phyloP scores from a whole-genome alignment of 495 filamentous ascomycete genomes.

The Talaromyces ruber region DNA sequence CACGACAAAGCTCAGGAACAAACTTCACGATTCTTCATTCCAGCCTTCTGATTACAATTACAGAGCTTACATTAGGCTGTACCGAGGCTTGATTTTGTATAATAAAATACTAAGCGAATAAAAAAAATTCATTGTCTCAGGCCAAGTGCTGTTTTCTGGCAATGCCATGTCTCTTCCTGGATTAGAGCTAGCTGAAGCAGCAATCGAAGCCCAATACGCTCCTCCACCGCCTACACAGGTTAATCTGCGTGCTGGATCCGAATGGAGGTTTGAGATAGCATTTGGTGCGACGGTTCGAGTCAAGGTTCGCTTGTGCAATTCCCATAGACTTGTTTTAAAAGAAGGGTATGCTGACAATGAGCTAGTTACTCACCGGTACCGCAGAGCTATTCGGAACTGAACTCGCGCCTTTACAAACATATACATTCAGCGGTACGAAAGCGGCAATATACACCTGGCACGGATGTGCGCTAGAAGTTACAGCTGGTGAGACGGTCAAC shows the following conservation, averaged over 20 bases:
- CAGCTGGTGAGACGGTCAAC: slow-evolving; percentile 36
- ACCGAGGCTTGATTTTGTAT: background rate
- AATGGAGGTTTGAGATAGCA: slow-evolving; percentile 91
- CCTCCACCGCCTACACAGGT: slow-evolving; percentile 36
- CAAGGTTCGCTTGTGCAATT: slow-evolving; percentile 34
- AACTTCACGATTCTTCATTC: background rate
- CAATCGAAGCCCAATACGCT: slow-evolving; percentile 28
- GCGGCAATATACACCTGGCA: slow-evolving; percentile 86
- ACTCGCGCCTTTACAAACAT: slow-evolving; percentile 69
- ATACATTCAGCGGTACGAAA: slow-evolving; percentile 77
- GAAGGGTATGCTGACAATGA: slow-evolving; percentile 18
- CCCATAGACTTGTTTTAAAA: background rate
- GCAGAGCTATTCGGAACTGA: slow-evolving; percentile 97
- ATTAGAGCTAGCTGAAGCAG: slow-evolving; percentile 35
- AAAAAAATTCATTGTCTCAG: background rate
- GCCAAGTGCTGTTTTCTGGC: slow-evolving; percentile 1
- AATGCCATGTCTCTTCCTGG: slow-evolving; percentile 40
- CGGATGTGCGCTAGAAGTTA: slow-evolving; percentile 76
- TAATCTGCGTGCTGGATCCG: slow-evolving; percentile 41
- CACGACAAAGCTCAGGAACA: background rate
- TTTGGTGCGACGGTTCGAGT: slow-evolving; percentile 54
- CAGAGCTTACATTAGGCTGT: background rate
- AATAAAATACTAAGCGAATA: background rate
- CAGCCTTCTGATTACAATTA: background rate
- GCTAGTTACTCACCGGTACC: slow-evolving; percentile 63